A percentile compares a stretch with the other conserved stretches of the same genome.
Conservation (phyloP, 2,329 filamentous ascomycete genomes). For the Ophiostoma himal-ulmi region DNA sequence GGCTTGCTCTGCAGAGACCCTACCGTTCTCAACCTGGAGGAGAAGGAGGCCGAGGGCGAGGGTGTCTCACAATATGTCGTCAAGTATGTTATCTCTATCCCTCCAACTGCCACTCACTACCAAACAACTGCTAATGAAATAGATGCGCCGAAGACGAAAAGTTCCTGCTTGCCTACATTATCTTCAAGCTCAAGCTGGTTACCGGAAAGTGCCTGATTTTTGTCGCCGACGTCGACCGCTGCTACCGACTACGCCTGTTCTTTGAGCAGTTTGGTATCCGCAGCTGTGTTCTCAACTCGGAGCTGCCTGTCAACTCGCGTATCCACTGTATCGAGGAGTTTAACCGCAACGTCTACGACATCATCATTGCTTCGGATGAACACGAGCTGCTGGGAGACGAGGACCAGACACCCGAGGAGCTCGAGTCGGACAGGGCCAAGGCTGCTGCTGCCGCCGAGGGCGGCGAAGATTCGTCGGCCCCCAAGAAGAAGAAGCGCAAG, state of each 20-base stretch:
- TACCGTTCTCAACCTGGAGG: conserved; percentile 72
- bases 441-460: conserved; percentile 26
- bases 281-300: conserved; percentile 88
- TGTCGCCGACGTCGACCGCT: conserved; percentile 78
- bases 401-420: conserved; percentile 42
- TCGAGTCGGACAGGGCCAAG: conserved; percentile 34
- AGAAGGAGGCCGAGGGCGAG: conserved; percentile 69
- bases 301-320: conserved; percentile 85
- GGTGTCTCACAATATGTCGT: conserved; percentile 83
- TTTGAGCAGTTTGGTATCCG: conserved; percentile 95
- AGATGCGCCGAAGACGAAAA: conserved; percentile 95
- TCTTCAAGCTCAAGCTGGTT: conserved; percentile 90
- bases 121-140: conserved; percentile 24
- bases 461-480: conserved; percentile 28
- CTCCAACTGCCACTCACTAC: neutral
- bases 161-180: conserved; percentile 84
- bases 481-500: conserved; percentile 62
- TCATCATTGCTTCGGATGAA: conserved; percentile 85
- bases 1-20: conserved; percentile 79
- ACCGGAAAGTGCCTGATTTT: conserved; percentile 76
- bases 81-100: conserved; percentile 45
- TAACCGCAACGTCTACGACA: conserved; percentile 94
- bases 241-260: conserved; percentile 89
- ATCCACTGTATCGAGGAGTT: conserved; percentile 96
- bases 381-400: conserved; percentile 34